Conservation (phyloP, 1,284 basidiomycete species). For the Bondarzewia mesenterica region DNA sequence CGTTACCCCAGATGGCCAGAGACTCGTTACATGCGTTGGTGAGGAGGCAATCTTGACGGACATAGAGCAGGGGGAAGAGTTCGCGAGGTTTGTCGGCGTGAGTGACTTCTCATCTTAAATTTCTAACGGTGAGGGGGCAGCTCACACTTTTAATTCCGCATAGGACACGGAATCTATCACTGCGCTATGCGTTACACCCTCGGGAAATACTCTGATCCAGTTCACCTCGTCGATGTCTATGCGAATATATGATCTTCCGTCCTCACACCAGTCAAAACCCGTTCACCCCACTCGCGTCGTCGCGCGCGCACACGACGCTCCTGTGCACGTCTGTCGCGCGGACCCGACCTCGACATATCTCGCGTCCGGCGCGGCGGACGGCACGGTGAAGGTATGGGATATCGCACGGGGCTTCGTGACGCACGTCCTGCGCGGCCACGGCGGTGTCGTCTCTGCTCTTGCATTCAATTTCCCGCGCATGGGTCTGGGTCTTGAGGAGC, state of each 20-base stretch:
- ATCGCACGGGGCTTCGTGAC: conserved; percentile 84
- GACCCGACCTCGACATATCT: conserved; percentile 89
- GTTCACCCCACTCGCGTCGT: conserved; percentile 67
- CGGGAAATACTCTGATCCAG: conserved; percentile 49
- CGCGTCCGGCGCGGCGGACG: conserved; percentile 93
- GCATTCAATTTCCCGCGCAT: conserved; percentile 71
- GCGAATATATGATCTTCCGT: conserved; percentile 57
- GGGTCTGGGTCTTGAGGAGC: conserved; percentile 34
- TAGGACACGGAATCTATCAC: conserved; percentile 62
- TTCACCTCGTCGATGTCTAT: conserved; percentile 70
- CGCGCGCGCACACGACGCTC: conserved; percentile 83
- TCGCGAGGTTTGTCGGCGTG: conserved; percentile 80
- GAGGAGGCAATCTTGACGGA: conserved; percentile 85
- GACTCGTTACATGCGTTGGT: conserved; percentile 80
- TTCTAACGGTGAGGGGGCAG: background rate
- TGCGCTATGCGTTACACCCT: conserved; percentile 60
- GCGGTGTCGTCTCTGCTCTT: conserved; percentile 89
- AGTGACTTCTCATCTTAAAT: conserved; percentile 27
- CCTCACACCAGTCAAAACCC: conserved; percentile 35
- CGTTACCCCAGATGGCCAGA: conserved; percentile 71
- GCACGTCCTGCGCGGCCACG: conserved; percentile 94
- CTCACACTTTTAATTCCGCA: background rate
- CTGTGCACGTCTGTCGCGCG: conserved; percentile 80
- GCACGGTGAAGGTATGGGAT: conserved; percentile 97
- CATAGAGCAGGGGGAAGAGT: conserved; percentile 60